Base-by-base conservation (phyloP, 2,329 filamentous ascomycete genomes). In the Penicillium sp. region DNA sequence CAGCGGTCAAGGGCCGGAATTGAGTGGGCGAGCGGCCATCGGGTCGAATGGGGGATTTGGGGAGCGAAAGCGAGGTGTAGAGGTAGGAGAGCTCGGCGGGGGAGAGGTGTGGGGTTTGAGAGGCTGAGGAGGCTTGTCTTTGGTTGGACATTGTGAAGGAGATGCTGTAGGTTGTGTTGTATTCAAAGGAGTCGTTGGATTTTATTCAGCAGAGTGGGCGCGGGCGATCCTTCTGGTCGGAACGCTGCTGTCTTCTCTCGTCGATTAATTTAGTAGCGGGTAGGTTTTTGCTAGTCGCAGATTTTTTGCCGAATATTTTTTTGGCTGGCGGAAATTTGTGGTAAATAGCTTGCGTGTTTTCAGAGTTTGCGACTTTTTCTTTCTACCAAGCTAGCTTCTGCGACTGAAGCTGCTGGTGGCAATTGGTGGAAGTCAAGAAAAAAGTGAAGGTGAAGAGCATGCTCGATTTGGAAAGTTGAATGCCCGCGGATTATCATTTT, bases 81-180 rank as follows among this genome's bases (percentile, higher is more conserved):
- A 97, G 86, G 79, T 97, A 99, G 66, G 92, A 92, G 68, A 99
- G 90, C 79, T 99, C 94, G 68, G 94, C 92, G 44, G 94, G 93
- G 50, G 92, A 97, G 75, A 97, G 88, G 65, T 91, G 87, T 40
- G 84, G 74, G 48, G 71, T 71, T 60, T 76, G 74, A 2, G 74
- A 72, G 52, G 74, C 72, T 26, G 73, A 75, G 18, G 71, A 71
- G 68, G 86, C 84, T 76, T 86, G 84, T 67, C 86, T 85, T 67
- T 81, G 63, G 60, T 85, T 83, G 36, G 88, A 81, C 84, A 91
- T 89, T 60, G 61, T 55, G 47, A 23, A 18, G 18, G 34, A 19
- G 33, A 18, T 36, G n/a, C 31, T 13, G 14, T 13, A 9, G 13
- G 31, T n/a, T 9, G 10, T 11, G 13, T 5, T n/a, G 10, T 33